These are phyloP conservation scores for Microdochium trichocladiopsis DNA, from an alignment of 2,329 filamentous ascomycete species.

Conservation along the genomic window DNA sequence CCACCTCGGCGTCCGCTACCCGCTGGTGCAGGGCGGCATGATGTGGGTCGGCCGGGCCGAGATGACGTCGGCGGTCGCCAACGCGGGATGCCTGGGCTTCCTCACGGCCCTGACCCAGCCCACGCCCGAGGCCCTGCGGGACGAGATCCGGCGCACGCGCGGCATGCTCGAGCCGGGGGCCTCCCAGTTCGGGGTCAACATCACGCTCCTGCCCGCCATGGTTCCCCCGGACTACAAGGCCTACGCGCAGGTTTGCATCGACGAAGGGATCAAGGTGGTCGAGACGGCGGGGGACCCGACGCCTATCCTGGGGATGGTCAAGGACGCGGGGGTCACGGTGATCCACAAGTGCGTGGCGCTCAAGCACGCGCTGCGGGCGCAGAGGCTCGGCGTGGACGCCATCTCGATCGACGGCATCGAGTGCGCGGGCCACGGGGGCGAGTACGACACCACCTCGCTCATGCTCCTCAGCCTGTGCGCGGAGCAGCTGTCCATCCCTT, in stretches of 20 bases:
- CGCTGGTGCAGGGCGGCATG: constrained; percentile 77
- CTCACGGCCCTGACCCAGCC: constrained; percentile 85
- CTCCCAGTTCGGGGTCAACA: constrained; percentile 80
- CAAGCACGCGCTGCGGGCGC: constrained; percentile 76
- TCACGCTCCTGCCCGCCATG: constrained; percentile 82
- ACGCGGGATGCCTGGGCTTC: constrained; percentile 70
- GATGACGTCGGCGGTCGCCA: constrained; percentile 63
- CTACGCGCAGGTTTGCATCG: constrained; percentile 86
- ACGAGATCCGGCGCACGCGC: constrained; percentile 79
- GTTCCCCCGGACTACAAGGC: constrained; percentile 83
- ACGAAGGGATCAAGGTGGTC: constrained; percentile 81
- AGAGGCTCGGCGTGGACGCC: constrained; percentile 90
- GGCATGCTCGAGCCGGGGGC: constrained; percentile 51
- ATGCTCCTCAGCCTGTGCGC: constrained; percentile 75
- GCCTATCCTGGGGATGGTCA: constrained; percentile 78
- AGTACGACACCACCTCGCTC: constrained; percentile 77
- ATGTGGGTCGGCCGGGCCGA: constrained; percentile 76
- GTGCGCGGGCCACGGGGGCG: constrained; percentile 79
- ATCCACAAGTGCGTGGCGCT: constrained; percentile 96
- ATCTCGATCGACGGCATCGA: constrained; percentile 92
- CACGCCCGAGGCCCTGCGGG: constrained; percentile 77
- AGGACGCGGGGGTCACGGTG: constrained; percentile 66
- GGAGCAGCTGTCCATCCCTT: constrained; percentile 75
- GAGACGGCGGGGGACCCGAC: constrained; percentile 88
- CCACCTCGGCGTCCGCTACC: constrained; percentile 48